phyloP scores from a whole-genome alignment of 495 filamentous ascomycete species.

The Penicillium herquei region DNA sequence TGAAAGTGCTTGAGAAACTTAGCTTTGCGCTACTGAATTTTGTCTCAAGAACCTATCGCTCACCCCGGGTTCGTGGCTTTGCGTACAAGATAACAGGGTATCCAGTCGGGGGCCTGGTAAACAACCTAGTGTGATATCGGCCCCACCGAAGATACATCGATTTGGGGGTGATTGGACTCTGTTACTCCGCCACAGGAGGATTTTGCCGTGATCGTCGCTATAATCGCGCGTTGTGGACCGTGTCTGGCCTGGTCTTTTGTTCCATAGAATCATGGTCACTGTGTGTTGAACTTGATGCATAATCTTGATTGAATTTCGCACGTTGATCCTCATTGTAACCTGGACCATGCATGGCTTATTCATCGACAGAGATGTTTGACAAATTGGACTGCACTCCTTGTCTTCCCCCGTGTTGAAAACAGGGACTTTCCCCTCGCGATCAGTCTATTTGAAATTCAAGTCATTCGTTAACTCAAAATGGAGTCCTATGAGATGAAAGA shows the following conservation, averaged over 20 bases:
- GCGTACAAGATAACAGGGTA: neutral
- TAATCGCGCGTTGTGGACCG: constrained; percentile 6
- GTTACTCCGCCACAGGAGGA: neutral
- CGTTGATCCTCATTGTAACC: neutral
- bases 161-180: neutral
- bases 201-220: neutral
- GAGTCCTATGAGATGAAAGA: constrained; percentile 22
- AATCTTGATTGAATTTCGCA: neutral
- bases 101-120: neutral
- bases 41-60: neutral
- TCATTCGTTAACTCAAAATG: constrained; percentile 5
- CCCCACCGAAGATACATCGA: neutral
- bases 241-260: neutral
- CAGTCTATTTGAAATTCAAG: neutral
- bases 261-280: neutral
- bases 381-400: neutral
- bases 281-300: constrained; percentile 1
- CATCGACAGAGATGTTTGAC: constrained; percentile 3
- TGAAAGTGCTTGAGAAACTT: neutral
- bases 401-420: neutral
- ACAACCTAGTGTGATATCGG: neutral
- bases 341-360: neutral
- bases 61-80: neutral
- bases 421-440: neutral
- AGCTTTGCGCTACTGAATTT: neutral